Conservation (phyloP, 2,329 filamentous ascomycete species). For the Dactylella cylindrospora region DNA sequence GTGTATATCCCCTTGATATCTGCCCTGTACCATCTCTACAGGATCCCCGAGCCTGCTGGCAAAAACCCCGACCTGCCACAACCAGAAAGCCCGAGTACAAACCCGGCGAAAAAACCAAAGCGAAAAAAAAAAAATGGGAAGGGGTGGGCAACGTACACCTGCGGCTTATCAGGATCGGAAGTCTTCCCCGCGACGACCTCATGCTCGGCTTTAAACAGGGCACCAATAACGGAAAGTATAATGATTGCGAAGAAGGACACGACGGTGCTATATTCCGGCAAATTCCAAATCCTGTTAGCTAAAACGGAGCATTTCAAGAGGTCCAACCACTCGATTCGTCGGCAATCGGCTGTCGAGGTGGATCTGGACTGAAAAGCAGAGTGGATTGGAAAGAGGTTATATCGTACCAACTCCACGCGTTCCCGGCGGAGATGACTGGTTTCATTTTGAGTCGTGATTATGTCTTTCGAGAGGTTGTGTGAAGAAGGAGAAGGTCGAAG, state of each 20-base stretch:
- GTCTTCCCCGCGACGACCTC: constrained; percentile 78
- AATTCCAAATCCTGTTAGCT: constrained; percentile 26
- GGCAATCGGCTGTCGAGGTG: constrained; percentile 43
- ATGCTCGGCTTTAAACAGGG: constrained; percentile 76
- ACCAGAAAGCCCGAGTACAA: neutral
- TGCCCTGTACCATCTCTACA: too few species aligned
- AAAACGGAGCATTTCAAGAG: constrained; percentile 52
- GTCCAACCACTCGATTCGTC: constrained; percentile 17
- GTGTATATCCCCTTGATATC: too few species aligned
- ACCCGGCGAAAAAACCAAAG: neutral
- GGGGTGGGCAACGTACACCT: constrained; percentile 54
- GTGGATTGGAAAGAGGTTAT: constrained; percentile 17
- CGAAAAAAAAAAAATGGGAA: neutral
- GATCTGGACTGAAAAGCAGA: constrained; percentile 49
- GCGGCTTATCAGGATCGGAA: constrained; percentile 64
- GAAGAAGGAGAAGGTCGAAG: neutral
- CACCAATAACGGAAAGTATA: constrained; percentile 65
- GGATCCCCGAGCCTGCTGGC: too few species aligned
- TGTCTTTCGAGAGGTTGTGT: neutral
- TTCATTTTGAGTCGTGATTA: constrained; percentile 69
- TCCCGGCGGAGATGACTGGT: constrained; percentile 85
- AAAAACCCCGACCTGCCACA: too few species aligned
- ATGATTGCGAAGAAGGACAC: constrained; percentile 67
- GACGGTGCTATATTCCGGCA: constrained; percentile 64
- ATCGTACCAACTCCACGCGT: constrained; percentile 90